Evolutionary conservation across 1,284 basidiomycete species (phyloP), one percentile per base, ranked within the genome.

Genomic region (Irpex rosettiformis): DNA sequence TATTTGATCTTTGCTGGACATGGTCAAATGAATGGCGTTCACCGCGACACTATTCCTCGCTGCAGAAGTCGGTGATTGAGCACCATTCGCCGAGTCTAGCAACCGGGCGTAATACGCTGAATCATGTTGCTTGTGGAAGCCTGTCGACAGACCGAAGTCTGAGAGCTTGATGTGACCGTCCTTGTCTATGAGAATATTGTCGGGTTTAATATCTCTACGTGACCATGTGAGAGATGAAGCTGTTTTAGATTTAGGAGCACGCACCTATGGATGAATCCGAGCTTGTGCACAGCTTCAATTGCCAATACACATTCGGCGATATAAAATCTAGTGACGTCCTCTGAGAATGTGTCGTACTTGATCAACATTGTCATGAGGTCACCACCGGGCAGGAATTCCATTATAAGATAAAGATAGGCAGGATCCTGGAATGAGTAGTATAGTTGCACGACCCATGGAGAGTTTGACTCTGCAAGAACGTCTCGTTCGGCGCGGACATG

Each of bases 311-410:
- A 98, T 75, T 99, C 96, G 45, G 96, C 96, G 86, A 99, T 98
- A 76, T 99, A 99, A 77, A 99, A 99, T 58, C 97, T 88, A 30
- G 95, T 97, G 40, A 99, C 96, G 71, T 99, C 96, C 73, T 99
- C 96, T 7, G 93, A 94, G 76, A 99, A 99, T 1, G 96, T 94
- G 73, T 99, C 96, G 75, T 99, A 98, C 76, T 98, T 98, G 89
- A 99, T 99, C 64, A 99, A 80, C 96, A 98, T 99, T 37, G 89
- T 91, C 96, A 99, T 98, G 61, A 99, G 79, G 74, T 99, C 96
- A 22, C 96, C 96, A 49, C 96, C 96, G 28, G 96, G 96, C 57
- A 99, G 80, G 77, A 98, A 99, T 74, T 98, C 96, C 96, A 99
- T 99, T 77, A 99, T 91, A 61, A 99, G 84, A 75, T 98, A 99